These are phyloP conservation scores for Tylopilus subfusipes DNA, from an alignment of 768 basidiomycete genomes.

Conservation along the genomic window DNA sequence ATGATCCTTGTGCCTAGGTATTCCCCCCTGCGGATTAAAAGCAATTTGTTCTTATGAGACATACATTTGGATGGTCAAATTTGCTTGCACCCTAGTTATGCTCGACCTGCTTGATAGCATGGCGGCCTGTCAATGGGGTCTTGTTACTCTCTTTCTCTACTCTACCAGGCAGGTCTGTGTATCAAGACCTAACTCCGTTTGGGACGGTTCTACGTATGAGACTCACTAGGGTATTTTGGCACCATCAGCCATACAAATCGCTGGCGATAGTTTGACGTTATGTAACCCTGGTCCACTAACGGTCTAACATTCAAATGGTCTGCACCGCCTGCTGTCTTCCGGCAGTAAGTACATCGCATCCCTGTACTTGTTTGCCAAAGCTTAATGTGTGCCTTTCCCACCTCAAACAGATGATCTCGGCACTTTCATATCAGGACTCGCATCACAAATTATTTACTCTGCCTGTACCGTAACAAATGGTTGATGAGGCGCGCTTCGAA, in stretches of 20 bases:
- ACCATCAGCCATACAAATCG: not conserved
- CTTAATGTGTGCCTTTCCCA: not conserved
- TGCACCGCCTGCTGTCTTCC: not conserved
- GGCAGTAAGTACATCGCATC: not conserved
- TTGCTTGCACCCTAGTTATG: not conserved
- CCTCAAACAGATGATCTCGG: not conserved
- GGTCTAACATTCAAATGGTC: not conserved
- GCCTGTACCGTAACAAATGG: not conserved
- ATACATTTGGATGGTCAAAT: slow-evolving; percentile 11
- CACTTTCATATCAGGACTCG: no score
- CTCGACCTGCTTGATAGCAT: not conserved
- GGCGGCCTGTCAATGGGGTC: no score
- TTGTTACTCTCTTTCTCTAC: not conserved
- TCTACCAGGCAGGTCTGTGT: not conserved
- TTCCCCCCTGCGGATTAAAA: slow-evolving; percentile 5
- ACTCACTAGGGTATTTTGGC: not conserved
- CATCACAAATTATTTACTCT: not conserved
- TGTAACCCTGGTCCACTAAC: not conserved
- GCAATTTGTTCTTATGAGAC: slow-evolving; percentile 14
- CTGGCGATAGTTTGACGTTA: not conserved
- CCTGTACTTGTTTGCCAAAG: no score
- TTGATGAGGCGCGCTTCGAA: not conserved
- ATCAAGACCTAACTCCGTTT: not conserved
- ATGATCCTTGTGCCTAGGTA: slow-evolving; percentile 17
- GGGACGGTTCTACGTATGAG: not conserved